Evolutionary conservation across 1,139 yeast species (phyloP), one percentile per base, ranked within the genome.

Genomic region (Pichiaceae sp.): DNA sequence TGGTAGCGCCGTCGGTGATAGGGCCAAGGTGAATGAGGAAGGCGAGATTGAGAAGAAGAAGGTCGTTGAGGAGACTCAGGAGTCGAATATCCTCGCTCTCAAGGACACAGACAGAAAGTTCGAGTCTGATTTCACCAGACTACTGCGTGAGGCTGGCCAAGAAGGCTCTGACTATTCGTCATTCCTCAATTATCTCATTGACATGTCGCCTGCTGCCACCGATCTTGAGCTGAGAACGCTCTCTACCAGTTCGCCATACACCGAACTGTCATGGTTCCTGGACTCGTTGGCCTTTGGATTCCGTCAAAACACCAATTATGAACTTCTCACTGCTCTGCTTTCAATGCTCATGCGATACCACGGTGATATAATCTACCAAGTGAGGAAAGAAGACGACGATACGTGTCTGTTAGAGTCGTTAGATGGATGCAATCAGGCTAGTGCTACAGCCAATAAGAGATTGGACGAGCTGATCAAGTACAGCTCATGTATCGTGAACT

Each of bases 161-260:
- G 17, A 25, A 2, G 11, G 23, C 17, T 29, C 45, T 0, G 70
- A 78, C 41, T 79, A 63, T 49, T 40, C 54, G 2, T 61, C 55
- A 15, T 81, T 89, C 52, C 63, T 86, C 42, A 50, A 55, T 1
- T 72, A 66, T 50, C 57, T 91, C 33, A 66, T 78, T n/a, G 53
- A 57, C 2, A 70, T 86, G 36, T 68, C 96, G 0, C 96, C 97
- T 11, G 68, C 96, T 1, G 62, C 75, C 5, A 72, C 87, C 18
- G 98, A 91, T 56, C 61, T 91, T 41, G 98, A 93, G 58, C 75
- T 91, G 39, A 75, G 95, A 47, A 81, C 96, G 2, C 59, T 91
- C 41, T 74, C 78, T 47, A 62, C 85, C 1, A 56, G 60, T 23
- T 73, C 79, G 8, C 85, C 86, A 11, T 66, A 70, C 49, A 55